phyloP scores from a whole-genome alignment of 306 rosid genomes.

The Purshia tridentata region DNA sequence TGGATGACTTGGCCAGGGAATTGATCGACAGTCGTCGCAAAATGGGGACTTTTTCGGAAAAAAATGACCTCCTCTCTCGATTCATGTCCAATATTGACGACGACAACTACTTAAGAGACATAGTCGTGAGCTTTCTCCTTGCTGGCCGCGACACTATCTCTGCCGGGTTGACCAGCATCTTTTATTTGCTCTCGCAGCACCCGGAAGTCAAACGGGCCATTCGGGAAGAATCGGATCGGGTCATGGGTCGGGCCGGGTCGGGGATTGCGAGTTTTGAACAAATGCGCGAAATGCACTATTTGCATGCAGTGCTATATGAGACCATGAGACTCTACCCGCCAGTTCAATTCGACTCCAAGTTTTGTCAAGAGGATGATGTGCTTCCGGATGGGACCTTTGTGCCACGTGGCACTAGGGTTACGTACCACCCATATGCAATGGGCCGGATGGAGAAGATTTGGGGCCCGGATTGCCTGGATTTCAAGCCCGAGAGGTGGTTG shows the following conservation, averaged over 20 bases:
- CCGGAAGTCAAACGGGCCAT: conserved; percentile 43
- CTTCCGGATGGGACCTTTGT: conserved; percentile 83
- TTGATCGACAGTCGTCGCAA: conserved; percentile 44
- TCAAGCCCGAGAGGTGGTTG: conserved; percentile 82
- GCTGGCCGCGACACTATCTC: conserved; percentile 93
- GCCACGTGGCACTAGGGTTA: conserved; percentile 62
- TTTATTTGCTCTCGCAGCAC: conserved; percentile 46
- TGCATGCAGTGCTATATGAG: conserved; percentile 67
- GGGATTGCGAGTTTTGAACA: conserved; percentile 34
- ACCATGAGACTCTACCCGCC: conserved; percentile 87
- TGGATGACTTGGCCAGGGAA: conserved; percentile 38
- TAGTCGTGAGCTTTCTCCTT: conserved; percentile 66
- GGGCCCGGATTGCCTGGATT: conserved; percentile 67
- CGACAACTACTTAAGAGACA: conserved; percentile 65
- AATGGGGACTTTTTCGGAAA: conserved; percentile 17
- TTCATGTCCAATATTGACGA: conserved; percentile 66
- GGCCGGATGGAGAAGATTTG: conserved; percentile 85
- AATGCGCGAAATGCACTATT: conserved; percentile 58
- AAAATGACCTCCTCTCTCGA: conserved; percentile 67
- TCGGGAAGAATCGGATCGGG: conserved; percentile 52
- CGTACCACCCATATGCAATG: conserved; percentile 92
- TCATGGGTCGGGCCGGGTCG: conserved; percentile 31
- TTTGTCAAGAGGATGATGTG: conserved; percentile 61
- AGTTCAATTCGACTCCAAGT: conserved; percentile 85
- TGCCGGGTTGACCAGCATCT: conserved; percentile 63